Evolutionary conservation across 306 rosid genomes (phyloP).

Genomic region (Cucurbita moschata): DNA sequence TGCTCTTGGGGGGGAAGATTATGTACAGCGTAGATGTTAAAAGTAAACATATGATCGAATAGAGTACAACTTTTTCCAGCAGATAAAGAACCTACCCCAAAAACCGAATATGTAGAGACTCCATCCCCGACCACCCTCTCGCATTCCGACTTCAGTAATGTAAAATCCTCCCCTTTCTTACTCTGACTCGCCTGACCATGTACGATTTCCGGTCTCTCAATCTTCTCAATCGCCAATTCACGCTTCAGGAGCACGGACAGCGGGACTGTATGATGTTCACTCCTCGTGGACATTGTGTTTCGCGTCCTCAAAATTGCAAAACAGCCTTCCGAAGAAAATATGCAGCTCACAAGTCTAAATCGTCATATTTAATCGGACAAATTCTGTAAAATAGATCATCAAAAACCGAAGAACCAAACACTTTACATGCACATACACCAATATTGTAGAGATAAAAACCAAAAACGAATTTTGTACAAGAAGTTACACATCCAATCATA

Average conservation of each 20-base stretch:
- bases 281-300: conserved; percentile 55
- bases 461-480: neutral
- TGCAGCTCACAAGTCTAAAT: conserved; percentile 17
- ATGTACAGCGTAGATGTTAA: neutral
- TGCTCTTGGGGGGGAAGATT: neutral
- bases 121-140: conserved; percentile 94
- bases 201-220: conserved; percentile 75
- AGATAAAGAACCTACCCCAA: conserved; percentile 39
- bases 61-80: neutral
- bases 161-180: conserved; percentile 93
- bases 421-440: neutral
- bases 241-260: conserved; percentile 88
- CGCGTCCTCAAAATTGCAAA: conserved; percentile 4
- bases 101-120: conserved; percentile 78
- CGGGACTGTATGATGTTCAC: conserved; percentile 74
- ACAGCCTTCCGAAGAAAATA: conserved; percentile 10
- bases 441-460: neutral
- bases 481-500: neutral
- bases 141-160: conserved; percentile 64
- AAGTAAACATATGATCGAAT: neutral
- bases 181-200: conserved; percentile 86
- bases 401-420: neutral
- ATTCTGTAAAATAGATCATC: conserved; percentile 19
- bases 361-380: conserved; percentile 17
- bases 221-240: conserved; percentile 73